Percentiles rank a stretch among this genome's conserved stretches.
These are phyloP conservation scores for Ogataea polymorpha DNA, from an alignment of 805 yeast species.

Conservation along the genomic window DNA sequence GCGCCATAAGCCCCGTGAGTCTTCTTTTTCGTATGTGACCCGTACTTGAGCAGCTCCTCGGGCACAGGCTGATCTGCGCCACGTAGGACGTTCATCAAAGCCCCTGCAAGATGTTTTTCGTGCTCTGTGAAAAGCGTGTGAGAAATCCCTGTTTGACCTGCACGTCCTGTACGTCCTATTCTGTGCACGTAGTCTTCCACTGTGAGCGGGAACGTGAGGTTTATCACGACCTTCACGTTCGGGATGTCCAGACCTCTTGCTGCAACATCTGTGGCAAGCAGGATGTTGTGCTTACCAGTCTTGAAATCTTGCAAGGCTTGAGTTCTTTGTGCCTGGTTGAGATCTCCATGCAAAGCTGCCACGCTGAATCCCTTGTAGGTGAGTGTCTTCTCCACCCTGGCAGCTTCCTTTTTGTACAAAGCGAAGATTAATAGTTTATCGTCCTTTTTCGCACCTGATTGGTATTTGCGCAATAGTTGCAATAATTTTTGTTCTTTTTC, in stretches of 20 bases:
- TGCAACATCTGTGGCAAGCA: slow-evolving; percentile 97
- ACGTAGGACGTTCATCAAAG: slow-evolving; percentile 82
- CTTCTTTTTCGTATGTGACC: slow-evolving; percentile 97
- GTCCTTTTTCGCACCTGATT: slow-evolving; percentile 55
- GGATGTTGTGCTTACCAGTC: slow-evolving; percentile 65
- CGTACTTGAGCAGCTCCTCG: slow-evolving; percentile 88
- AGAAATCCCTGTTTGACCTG: slow-evolving; percentile 92
- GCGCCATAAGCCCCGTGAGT: slow-evolving; percentile 98
- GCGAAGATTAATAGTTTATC: slow-evolving; percentile 93
- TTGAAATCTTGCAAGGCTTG: slow-evolving; percentile 84
- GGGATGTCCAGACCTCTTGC: slow-evolving; percentile 98
- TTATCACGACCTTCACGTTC: slow-evolving; percentile 91
- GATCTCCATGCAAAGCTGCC: slow-evolving; percentile 95
- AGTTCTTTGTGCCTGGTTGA: slow-evolving; percentile 89
- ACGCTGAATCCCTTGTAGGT: slow-evolving; percentile 71
- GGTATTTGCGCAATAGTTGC: slow-evolving; percentile 71
- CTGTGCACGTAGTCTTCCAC: slow-evolving; percentile 97
- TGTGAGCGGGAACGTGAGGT: slow-evolving; percentile 92
- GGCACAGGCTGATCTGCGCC: slow-evolving; percentile 97
- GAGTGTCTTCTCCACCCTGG: slow-evolving; percentile 78
- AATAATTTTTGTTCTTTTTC: slow-evolving; percentile 76
- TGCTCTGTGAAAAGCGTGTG: slow-evolving; percentile 95
- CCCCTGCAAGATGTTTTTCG: slow-evolving; percentile 95
- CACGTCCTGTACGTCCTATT: slow-evolving; percentile 98
- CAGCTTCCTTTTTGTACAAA: slow-evolving; percentile 93